phyloP scores from a whole-genome alignment of 2,329 filamentous ascomycete species.

The Cercospora sesami region DNA sequence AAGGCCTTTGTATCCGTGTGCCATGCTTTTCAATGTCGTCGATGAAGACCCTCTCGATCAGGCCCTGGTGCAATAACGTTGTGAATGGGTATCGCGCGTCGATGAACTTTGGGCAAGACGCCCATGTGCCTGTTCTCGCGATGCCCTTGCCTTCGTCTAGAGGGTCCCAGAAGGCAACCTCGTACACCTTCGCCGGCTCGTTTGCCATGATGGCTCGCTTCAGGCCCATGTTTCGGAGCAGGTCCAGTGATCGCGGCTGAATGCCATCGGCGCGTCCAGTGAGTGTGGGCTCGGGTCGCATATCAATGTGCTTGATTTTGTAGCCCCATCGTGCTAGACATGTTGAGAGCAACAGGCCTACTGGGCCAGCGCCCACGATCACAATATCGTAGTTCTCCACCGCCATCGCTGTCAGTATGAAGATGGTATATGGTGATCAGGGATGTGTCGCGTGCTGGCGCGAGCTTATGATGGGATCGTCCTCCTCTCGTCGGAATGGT shows the following conservation, averaged over 20 bases:
- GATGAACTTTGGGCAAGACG: conserved; percentile 81
- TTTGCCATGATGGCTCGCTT: conserved; percentile 86
- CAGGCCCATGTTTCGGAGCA: conserved; percentile 84
- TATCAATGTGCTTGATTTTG: conserved; percentile 93
- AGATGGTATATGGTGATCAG: neutral
- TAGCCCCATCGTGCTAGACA: conserved; percentile 91
- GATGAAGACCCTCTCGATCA: conserved; percentile 64
- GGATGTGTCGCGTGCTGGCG: neutral
- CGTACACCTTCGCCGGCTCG: conserved; percentile 80
- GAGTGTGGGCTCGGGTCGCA: conserved; percentile 77
- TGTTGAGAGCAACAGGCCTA: conserved; percentile 82
- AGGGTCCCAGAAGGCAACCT: conserved; percentile 67
- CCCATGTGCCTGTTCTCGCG: conserved; percentile 68
- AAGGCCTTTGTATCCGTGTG: conserved; percentile 58
- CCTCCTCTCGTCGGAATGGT: neutral
- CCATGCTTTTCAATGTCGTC: conserved; percentile 62
- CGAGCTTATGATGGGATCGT: neutral
- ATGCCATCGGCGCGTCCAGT: conserved; percentile 91
- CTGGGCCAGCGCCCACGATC: conserved; percentile 85
- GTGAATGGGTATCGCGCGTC: conserved; percentile 66
- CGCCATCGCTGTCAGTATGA: conserved; percentile 1
- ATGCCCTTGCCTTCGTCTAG: conserved; percentile 55
- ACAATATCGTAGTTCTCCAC: conserved; percentile 66
- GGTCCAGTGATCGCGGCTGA: conserved; percentile 82
- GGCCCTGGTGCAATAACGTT: conserved; percentile 61